A percentile compares a stretch with the other conserved stretches of the same genome.
Evolutionary conservation across 2,329 filamentous ascomycete species (phyloP).

Genomic region (Lizonia empirigonia): DNA sequence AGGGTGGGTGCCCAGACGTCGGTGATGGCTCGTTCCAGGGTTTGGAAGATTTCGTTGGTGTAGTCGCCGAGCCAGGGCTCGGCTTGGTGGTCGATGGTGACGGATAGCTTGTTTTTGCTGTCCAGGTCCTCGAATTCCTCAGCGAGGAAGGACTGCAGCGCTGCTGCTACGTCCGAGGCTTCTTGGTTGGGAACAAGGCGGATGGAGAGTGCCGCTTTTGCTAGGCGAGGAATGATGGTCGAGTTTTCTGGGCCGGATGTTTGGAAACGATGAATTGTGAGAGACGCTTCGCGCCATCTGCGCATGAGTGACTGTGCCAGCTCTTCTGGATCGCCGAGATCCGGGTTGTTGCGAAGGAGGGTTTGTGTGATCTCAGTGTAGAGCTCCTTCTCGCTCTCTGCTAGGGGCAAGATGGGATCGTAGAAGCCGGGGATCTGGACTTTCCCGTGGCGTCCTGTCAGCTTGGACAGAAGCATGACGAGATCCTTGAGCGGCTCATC

Average conservation of each 20-base stretch:
- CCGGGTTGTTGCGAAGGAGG: slow-evolving; percentile 72
- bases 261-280: slow-evolving; percentile 92
- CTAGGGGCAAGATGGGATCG: slow-evolving; percentile 78
- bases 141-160: slow-evolving; percentile 70
- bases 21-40: slow-evolving; percentile 82
- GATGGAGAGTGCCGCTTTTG: slow-evolving; percentile 85
- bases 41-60: slow-evolving; percentile 86
- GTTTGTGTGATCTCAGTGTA: slow-evolving; percentile 85
- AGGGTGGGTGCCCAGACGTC: slow-evolving; percentile 75
- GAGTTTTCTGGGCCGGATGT: slow-evolving; percentile 87
- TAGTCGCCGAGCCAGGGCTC: slow-evolving; percentile 97
- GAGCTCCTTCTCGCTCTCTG: slow-evolving; percentile 74
- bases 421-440: slow-evolving; percentile 90
- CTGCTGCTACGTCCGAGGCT: slow-evolving; percentile 73
- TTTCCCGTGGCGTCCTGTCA: slow-evolving; percentile 80
- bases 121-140: slow-evolving; percentile 74
- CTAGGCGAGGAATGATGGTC: slow-evolving; percentile 87
- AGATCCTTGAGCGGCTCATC: slow-evolving; percentile 93
- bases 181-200: slow-evolving; percentile 94
- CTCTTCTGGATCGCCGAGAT: slow-evolving; percentile 66
- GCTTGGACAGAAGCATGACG: slow-evolving; percentile 77
- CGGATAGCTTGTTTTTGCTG: slow-evolving; percentile 78
- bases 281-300: slow-evolving; percentile 90
- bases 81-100: slow-evolving; percentile 89
- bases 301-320: slow-evolving; percentile 88